Conservation (phyloP, 495 filamentous ascomycete species). For the Penicillium silybi region DNA sequence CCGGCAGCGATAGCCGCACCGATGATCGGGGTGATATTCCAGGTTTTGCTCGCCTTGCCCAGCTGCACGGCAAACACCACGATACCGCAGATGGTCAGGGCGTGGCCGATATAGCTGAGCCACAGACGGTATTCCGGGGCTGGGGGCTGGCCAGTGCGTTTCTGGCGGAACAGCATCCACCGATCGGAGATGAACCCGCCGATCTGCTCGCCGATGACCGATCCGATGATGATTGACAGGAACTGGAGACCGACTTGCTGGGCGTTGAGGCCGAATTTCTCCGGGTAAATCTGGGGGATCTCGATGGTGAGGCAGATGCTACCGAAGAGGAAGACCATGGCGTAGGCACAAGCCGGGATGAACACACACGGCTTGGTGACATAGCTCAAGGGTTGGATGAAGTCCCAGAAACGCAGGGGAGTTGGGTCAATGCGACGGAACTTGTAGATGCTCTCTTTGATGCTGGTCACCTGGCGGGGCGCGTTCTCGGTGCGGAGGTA, state of each 20-base stretch:
- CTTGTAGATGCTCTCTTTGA: slow-evolving; percentile 32
- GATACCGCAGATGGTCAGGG: slow-evolving; percentile 45
- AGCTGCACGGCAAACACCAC: slow-evolving; percentile 49
- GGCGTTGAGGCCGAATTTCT: slow-evolving; percentile 48
- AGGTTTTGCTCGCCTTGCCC: slow-evolving; percentile 36
- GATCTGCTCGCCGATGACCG: slow-evolving; percentile 53
- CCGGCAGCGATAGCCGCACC: slow-evolving; percentile 47
- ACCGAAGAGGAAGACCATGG: slow-evolving; percentile 51
- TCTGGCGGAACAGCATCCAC: slow-evolving; percentile 42
- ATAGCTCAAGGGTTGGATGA: slow-evolving; percentile 43
- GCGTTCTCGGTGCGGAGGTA: slow-evolving; percentile 32
- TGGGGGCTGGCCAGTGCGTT: slow-evolving; percentile 19
- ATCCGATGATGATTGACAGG: slow-evolving; percentile 51
- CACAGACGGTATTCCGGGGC: slow-evolving; percentile 49
- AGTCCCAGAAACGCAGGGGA: slow-evolving; percentile 43
- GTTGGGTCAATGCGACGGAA: slow-evolving; percentile 47
- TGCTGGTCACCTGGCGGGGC: slow-evolving; percentile 1
- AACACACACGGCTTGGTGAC: slow-evolving; percentile 35
- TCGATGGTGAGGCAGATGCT: slow-evolving; percentile 48
- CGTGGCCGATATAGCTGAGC: slow-evolving; percentile 49
- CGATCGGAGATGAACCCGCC: slow-evolving; percentile 48
- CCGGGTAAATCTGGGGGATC: slow-evolving; percentile 48
- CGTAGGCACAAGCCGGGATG: slow-evolving; percentile 48
- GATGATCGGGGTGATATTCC: slow-evolving; percentile 49
- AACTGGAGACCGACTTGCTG: slow-evolving; percentile 54